Evolutionary conservation across 371 early-diverging fungal species (phyloP).

Genomic region (Apophysomyces trapeziformis): DNA sequence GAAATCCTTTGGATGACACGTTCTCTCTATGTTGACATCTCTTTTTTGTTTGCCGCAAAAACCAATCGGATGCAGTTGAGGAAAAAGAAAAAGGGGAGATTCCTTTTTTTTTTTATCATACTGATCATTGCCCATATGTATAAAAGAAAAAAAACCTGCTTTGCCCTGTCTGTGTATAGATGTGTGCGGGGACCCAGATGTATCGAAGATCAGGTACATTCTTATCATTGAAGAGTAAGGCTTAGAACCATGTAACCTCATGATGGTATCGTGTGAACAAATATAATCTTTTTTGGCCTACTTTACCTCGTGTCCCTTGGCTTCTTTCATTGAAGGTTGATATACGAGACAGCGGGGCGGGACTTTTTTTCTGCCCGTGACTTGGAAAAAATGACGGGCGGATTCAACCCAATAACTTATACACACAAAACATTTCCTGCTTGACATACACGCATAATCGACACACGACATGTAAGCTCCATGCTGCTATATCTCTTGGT

Average conservation of each 20-base stretch:
- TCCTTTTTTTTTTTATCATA: neutral
- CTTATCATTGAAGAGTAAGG: neutral
- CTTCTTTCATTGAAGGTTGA: neutral
- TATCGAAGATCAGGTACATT: neutral
- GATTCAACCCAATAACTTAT: no score
- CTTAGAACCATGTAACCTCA: neutral
- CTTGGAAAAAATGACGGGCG: conserved; percentile 1
- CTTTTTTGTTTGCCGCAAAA: neutral
- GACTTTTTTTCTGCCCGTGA: conserved; percentile 25
- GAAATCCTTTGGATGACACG: neutral
- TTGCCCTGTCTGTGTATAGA: no score
- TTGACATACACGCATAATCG: no score
- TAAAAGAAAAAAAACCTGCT: no score
- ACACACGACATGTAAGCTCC: no score
- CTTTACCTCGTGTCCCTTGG: neutral
- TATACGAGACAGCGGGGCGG: conserved; percentile 15
- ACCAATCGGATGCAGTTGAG: neutral
- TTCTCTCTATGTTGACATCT: neutral
- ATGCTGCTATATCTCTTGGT: no score
- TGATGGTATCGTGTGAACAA: neutral
- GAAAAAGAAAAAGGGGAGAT: neutral
- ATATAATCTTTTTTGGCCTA: neutral
- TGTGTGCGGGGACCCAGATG: no score
- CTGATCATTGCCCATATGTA: no score
- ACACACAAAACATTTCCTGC: no score